Evolutionary conservation across 2,329 filamentous ascomycete species (phyloP).

Genomic region (Cytospora mali): DNA sequence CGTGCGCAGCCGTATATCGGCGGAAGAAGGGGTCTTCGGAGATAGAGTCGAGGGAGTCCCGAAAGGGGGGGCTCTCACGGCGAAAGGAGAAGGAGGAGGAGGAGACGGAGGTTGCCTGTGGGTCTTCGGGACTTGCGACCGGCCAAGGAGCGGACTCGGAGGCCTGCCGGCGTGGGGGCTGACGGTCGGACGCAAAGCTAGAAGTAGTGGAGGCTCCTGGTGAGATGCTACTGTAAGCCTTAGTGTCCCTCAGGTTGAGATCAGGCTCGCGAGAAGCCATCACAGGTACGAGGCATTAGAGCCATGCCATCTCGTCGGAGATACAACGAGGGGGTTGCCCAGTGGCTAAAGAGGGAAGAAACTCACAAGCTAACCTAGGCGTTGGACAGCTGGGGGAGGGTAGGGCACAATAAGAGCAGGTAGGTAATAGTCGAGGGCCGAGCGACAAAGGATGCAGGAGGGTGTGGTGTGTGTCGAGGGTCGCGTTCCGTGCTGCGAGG

Average conservation of each 20-base stretch:
- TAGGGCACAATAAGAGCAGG: slow-evolving; percentile 1
- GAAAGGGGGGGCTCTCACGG: slow-evolving; percentile 36
- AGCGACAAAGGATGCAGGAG: slow-evolving; percentile 16
- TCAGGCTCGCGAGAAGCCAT: slow-evolving; percentile 18
- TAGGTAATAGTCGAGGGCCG: slow-evolving; percentile 5
- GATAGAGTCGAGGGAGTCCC: slow-evolving; percentile 56
- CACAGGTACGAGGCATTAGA: slow-evolving; percentile 6
- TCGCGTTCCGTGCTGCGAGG: slow-evolving; percentile 1
- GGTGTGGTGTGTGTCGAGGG: slow-evolving; percentile 13
- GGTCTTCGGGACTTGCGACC: slow-evolving; percentile 24
- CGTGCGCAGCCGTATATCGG: slow-evolving; percentile 45
- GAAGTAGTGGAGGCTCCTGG: slow-evolving; percentile 19
- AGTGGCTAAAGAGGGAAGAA: background rate
- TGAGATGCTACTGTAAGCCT: slow-evolving; percentile 25
- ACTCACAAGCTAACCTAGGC: slow-evolving; percentile 15
- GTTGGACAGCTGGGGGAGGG: background rate
- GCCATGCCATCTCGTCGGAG: slow-evolving; percentile 5
- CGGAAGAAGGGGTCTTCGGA: slow-evolving; percentile 60
- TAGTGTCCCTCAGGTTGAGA: slow-evolving; percentile 8
- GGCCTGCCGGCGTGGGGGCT: slow-evolving; percentile 20
- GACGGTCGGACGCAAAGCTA: slow-evolving; percentile 22
- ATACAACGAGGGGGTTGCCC: background rate
- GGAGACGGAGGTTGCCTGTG: slow-evolving; percentile 17
- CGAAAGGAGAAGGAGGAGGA: slow-evolving; percentile 31
- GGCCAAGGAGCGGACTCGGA: slow-evolving; percentile 24